phyloP scores from a whole-genome alignment of 208 protist genomes.

The Vickermania spadyakhi region DNA sequence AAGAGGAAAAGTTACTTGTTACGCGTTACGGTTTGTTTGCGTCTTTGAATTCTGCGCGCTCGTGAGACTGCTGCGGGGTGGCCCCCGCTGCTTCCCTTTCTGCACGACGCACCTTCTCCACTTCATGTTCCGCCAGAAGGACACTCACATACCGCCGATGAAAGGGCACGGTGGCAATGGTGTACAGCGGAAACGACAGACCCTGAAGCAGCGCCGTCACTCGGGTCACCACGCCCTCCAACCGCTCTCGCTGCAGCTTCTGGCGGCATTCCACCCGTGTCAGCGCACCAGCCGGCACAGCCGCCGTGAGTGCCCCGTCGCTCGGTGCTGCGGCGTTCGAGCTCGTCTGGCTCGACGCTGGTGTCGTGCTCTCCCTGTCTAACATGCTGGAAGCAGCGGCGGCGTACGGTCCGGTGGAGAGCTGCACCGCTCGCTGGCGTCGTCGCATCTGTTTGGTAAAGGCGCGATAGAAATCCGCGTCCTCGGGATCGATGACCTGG shows the following conservation, averaged over 20 bases:
- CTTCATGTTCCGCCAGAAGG: constrained; percentile 73
- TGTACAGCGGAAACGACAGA: constrained; percentile 83
- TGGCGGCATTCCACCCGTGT: neutral
- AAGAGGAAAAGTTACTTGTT: too few relatives aligned
- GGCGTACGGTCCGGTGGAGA: too few relatives aligned
- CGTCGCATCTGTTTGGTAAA: constrained; percentile 28
- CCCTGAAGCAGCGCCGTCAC: constrained; percentile 55
- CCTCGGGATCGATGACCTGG: constrained; percentile 18
- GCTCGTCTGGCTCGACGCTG: neutral
- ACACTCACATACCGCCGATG: constrained; percentile 56
- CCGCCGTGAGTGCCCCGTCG: neutral
- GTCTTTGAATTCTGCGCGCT: too few relatives aligned
- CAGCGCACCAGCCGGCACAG: neutral
- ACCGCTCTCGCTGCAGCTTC: neutral
- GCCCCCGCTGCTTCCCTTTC: too few relatives aligned
- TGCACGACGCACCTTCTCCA: constrained; percentile 39
- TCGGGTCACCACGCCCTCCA: constrained; percentile 11
- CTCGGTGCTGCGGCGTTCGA: neutral
- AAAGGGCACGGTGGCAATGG: constrained; percentile 57
- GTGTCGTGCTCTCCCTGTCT: too few relatives aligned
- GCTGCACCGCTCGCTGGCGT: constrained; percentile 5
- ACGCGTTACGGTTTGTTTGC: too few relatives aligned
- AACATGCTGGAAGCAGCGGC: too few relatives aligned
- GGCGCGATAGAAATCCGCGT: constrained; percentile 73
- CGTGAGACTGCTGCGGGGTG: too few relatives aligned